Evolutionary conservation across 192 early-diverging fungal species (phyloP).

Genomic region (Rhizoclosmatium globosum): DNA sequence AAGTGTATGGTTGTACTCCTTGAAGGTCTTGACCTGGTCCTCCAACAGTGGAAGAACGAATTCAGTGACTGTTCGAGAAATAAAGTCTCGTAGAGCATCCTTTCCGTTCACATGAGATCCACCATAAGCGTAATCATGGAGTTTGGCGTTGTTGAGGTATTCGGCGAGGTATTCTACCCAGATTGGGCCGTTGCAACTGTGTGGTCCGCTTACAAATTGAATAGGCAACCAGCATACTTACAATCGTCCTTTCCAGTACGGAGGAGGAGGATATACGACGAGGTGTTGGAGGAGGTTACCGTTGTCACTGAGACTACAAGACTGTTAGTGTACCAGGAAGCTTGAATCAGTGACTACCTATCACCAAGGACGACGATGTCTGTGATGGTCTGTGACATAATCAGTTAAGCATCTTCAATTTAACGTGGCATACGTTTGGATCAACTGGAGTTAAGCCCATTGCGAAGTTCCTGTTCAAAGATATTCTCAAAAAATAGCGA

Average conservation of each 20-base stretch:
- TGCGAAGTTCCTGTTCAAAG: no score
- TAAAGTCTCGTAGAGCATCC: background rate
- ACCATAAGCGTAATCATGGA: constrained; percentile 53
- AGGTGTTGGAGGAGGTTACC: background rate
- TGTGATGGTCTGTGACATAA: no score
- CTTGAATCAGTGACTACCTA: no score
- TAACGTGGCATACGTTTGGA: no score
- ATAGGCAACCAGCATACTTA: constrained; percentile 47
- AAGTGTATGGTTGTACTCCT: background rate
- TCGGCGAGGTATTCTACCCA: constrained; percentile 54
- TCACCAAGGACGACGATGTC: no score
- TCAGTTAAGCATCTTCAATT: no score
- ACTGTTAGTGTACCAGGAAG: no score
- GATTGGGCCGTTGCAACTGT: constrained; percentile 50
- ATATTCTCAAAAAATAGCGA: no score
- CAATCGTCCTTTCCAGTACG: background rate
- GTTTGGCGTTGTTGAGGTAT: background rate
- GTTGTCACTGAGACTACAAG: background rate
- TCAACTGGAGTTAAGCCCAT: no score
- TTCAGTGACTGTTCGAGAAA: background rate
- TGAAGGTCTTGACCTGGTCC: background rate
- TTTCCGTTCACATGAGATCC: constrained; percentile 42
- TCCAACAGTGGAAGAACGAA: background rate
- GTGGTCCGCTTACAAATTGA: constrained; percentile 21
- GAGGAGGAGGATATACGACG: background rate